A percentile compares a stretch with the other conserved stretches of the same genome.
Conservation (phyloP, 1,139 yeast genomes). For the Suhomyces kunorum region DNA sequence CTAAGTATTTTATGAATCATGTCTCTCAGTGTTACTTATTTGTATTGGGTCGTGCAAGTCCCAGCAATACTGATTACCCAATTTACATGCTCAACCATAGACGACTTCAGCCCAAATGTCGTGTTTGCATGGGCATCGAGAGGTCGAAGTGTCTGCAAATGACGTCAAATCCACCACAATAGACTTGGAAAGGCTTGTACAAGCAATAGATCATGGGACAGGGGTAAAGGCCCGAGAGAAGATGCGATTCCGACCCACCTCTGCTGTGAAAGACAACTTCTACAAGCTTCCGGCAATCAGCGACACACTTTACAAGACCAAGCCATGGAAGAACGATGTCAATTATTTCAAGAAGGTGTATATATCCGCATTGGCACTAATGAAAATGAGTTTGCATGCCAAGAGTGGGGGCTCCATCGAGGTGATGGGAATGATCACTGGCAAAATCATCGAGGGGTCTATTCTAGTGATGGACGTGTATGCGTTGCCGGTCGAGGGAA, state of each 20-base stretch:
- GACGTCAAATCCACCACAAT: constrained; percentile 4
- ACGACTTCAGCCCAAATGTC: constrained; percentile 5
- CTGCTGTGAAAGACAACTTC: constrained; percentile 7
- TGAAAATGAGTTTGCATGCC: constrained; percentile 83
- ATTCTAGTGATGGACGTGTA: constrained; percentile 81
- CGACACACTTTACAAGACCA: constrained; percentile 16
- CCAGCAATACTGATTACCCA: too few species aligned
- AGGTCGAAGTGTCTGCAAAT: neutral
- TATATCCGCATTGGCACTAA: constrained; percentile 72
- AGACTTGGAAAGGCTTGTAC: constrained; percentile 12
- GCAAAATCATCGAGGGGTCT: constrained; percentile 58
- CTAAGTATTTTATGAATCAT: too few species aligned
- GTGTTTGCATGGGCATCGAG: constrained; percentile 2
- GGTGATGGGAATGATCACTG: constrained; percentile 93
- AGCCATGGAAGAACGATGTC: constrained; percentile 50
- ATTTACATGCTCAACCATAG: too few species aligned
- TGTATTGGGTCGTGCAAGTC: neutral
- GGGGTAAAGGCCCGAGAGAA: neutral
- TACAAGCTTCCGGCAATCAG: constrained; percentile 16
- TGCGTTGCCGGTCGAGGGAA: constrained; percentile 91
- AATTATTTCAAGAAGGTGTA: constrained; percentile 66
- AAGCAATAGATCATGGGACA: constrained; percentile 7
- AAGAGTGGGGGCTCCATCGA: constrained; percentile 86
- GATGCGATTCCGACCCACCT: neutral
- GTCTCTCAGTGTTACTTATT: too few species aligned